A percentile compares a stretch with the other conserved stretches of the same genome.
These are phyloP conservation scores for Coprinopsis marcescibilis DNA, from an alignment of 768 basidiomycete genomes.

Conservation along the genomic window DNA sequence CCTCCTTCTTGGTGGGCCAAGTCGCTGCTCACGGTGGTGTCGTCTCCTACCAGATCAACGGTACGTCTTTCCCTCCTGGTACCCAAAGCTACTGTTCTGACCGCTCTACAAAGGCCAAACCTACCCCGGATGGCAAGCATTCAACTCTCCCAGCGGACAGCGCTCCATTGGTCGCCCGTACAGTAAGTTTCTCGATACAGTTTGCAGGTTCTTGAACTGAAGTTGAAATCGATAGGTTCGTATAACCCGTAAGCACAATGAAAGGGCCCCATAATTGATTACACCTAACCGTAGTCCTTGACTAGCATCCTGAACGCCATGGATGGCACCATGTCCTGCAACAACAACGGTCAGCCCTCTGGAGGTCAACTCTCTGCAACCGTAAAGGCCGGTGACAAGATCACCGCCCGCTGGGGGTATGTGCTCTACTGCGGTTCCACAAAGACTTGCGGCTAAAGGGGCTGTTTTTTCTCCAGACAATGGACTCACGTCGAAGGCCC, in stretches of 20 bases:
- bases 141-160: conserved; percentile 29
- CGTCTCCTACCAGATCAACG: conserved; percentile 28
- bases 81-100: background rate
- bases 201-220: too few species aligned
- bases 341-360: conserved; percentile 29
- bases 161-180: conserved; percentile 29
- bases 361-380: conserved; percentile 28
- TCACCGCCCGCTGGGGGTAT: conserved; percentile 31
- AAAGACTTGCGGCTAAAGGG: background rate
- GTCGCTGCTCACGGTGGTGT: conserved; percentile 33
- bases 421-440: conserved; percentile 4
- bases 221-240: too few species aligned
- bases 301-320: background rate
- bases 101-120: conserved; percentile 17
- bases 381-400: conserved; percentile 25
- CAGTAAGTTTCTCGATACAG: too few species aligned
- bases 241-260: conserved; percentile 30
- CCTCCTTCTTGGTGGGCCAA: conserved; percentile 24
- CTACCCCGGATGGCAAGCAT: conserved; percentile 31
- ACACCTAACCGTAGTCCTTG: too few species aligned
- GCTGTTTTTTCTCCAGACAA: conserved; percentile 17
- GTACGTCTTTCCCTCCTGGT: conserved; percentile 14
- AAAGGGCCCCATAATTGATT: too few species aligned
- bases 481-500: conserved; percentile 30
- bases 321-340: conserved; percentile 25